A percentile compares a stretch with the other conserved stretches of the same genome.
These are phyloP conservation scores for Ajuga chamaepitys DNA, from an alignment of 257 asterid genomes.

Conservation along the genomic window DNA sequence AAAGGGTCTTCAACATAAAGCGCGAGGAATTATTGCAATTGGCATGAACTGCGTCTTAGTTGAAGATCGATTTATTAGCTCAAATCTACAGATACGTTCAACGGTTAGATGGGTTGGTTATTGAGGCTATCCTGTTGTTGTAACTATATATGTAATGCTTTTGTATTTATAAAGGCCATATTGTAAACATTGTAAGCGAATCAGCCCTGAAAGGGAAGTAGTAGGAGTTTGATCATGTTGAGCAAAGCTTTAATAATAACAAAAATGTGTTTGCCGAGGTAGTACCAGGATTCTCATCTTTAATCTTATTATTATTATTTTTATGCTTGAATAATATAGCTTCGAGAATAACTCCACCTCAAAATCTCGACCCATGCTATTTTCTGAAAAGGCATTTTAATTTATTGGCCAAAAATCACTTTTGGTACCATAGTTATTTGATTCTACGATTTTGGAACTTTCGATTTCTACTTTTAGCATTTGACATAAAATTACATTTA, in stretches of 20 bases:
- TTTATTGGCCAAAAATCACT: too few relatives aligned
- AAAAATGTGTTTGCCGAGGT: background rate
- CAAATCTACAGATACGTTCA: background rate
- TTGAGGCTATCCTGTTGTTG: background rate
- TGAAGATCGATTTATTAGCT: background rate
- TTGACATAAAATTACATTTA: too few relatives aligned
- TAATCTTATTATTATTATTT: too few relatives aligned
- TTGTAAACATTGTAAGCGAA: slow-evolving; percentile 8
- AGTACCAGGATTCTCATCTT: background rate
- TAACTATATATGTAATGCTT: slow-evolving; percentile 12
- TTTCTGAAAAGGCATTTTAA: too few relatives aligned
- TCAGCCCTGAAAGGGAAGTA: background rate
- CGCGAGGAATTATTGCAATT: slow-evolving; percentile 62
- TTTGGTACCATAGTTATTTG: too few relatives aligned
- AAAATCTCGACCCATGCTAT: too few relatives aligned
- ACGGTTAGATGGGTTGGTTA: background rate
- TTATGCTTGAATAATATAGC: too few relatives aligned
- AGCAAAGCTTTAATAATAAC: background rate
- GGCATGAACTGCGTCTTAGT: slow-evolving; percentile 30
- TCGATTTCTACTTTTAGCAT: too few relatives aligned
- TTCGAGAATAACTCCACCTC: too few relatives aligned
- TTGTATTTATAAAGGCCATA: background rate
- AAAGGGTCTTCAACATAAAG: slow-evolving; percentile 67
- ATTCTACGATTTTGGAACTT: too few relatives aligned
- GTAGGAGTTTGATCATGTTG: background rate